Evolutionary conservation across 2,329 filamentous ascomycete species (phyloP).

Genomic region (Colletotrichum caudatum): DNA sequence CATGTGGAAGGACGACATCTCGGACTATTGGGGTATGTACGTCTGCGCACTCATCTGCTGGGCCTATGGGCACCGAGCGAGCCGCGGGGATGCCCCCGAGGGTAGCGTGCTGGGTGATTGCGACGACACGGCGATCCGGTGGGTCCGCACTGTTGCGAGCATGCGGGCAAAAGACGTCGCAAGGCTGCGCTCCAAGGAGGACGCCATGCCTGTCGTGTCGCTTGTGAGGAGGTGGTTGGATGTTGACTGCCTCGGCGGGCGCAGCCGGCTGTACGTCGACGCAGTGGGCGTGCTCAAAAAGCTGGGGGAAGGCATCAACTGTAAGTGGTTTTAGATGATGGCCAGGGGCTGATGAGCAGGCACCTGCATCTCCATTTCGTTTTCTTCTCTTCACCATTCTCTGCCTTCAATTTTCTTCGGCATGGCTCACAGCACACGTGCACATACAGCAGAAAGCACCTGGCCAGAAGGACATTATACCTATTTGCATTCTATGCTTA

Average conservation of each 20-base stretch:
- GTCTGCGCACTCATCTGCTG: constrained; percentile 70
- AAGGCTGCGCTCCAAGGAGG: constrained; percentile 54
- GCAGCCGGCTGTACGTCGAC: constrained; percentile 65
- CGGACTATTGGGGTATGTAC: constrained; percentile 68
- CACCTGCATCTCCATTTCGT: not conserved
- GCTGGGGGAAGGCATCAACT: constrained; percentile 57
- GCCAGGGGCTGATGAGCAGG: not conserved
- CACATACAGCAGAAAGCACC: not conserved
- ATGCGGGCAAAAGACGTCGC: constrained; percentile 55
- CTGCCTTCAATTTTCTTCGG: not conserved
- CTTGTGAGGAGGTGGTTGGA: constrained; percentile 62
- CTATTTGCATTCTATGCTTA: constrained; percentile 17
- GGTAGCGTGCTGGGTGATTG: constrained; percentile 29
- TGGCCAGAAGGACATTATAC: constrained; percentile 8
- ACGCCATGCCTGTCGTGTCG: constrained; percentile 60
- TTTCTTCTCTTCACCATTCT: not conserved
- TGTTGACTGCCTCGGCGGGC: constrained; percentile 61
- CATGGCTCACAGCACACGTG: constrained; percentile 9
- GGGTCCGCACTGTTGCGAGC: constrained; percentile 57
- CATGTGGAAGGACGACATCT: constrained; percentile 54
- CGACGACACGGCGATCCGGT: constrained; percentile 49
- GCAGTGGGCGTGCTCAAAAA: constrained; percentile 64
- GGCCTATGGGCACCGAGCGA: constrained; percentile 61
- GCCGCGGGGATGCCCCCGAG: constrained; percentile 42
- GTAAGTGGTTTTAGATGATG: constrained; percentile 37